phyloP scores from a whole-genome alignment of 78 protist species.

The Isochrysis galbana region DNA sequence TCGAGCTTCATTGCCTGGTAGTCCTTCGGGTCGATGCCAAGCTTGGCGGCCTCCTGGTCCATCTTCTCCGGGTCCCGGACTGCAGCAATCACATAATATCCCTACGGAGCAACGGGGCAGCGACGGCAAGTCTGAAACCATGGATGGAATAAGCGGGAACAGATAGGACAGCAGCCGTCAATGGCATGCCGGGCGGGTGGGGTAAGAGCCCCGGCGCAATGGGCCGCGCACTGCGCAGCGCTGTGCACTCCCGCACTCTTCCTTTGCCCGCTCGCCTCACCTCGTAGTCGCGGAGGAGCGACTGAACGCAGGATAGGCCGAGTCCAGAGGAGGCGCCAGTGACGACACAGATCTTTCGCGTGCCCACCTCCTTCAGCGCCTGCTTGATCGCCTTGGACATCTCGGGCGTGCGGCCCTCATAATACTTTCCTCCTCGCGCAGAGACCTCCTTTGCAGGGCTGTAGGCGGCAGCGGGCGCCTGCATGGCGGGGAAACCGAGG shows the following conservation, averaged over 20 bases:
- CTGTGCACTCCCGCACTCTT: too few relatives aligned
- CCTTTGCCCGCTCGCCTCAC: too few relatives aligned
- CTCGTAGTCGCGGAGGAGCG: neutral
- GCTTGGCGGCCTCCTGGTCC: neutral
- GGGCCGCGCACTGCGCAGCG: too few relatives aligned
- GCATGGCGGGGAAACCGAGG: too few relatives aligned
- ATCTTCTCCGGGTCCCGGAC: constrained; percentile 29
- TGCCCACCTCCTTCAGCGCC: neutral
- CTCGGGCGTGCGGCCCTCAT: neutral
- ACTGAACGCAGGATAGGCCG: neutral
- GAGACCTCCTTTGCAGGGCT: neutral
- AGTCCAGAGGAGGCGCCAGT: constrained; percentile 45
- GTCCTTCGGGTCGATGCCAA: neutral
- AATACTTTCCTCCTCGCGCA: neutral
- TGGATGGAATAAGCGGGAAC: too few relatives aligned
- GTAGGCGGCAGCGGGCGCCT: neutral
- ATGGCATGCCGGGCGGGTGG: too few relatives aligned
- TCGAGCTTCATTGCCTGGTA: neutral
- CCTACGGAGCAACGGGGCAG: too few relatives aligned
- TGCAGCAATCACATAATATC: neutral
- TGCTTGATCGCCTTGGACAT: neutral
- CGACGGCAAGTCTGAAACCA: too few relatives aligned
- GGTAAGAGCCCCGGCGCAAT: too few relatives aligned
- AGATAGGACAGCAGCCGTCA: neutral
- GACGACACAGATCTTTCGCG: neutral